Percentiles rank a stretch among this genome's conserved stretches.
Conservation (phyloP, 2,329 filamentous ascomycete genomes). For the Pseudogymnoascus sp. region DNA sequence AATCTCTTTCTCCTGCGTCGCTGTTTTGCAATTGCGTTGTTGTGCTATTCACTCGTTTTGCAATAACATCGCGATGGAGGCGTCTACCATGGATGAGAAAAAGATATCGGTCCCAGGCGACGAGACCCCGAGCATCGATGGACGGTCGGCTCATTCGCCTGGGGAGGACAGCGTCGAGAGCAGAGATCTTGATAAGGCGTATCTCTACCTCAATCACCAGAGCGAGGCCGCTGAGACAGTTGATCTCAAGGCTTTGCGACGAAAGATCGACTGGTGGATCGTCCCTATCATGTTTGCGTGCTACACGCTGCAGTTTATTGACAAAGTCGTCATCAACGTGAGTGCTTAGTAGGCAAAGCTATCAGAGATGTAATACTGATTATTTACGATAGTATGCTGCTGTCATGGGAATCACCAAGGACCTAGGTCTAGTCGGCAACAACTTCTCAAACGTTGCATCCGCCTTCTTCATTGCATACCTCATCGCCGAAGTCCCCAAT, state of each 20-base stretch:
- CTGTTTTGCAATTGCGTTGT: background rate
- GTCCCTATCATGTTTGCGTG: slow-evolving; percentile 54
- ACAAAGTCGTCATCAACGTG: slow-evolving; percentile 57
- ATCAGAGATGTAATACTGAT: background rate
- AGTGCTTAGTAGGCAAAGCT: slow-evolving; percentile 19
- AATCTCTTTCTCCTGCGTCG: background rate
- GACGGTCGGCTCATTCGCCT: background rate
- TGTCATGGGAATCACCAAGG: slow-evolving; percentile 54
- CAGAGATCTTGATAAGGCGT: slow-evolving; percentile 37
- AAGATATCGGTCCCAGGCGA: background rate
- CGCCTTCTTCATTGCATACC: slow-evolving; percentile 54
- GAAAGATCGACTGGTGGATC: slow-evolving; percentile 51
- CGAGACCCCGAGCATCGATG: background rate
- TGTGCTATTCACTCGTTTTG: background rate
- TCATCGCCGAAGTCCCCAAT: slow-evolving; percentile 52
- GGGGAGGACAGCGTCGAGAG: background rate
- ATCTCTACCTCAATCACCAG: slow-evolving; percentile 30
- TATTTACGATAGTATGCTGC: slow-evolving; percentile 46
- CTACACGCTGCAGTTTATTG: slow-evolving; percentile 56
- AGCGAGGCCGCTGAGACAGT: slow-evolving; percentile 28
- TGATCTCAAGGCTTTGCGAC: slow-evolving; percentile 40
- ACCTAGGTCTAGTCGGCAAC: slow-evolving; percentile 48
- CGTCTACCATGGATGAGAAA: slow-evolving; percentile 2
- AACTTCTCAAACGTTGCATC: slow-evolving; percentile 56
- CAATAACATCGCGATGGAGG: background rate